Evolutionary conservation across 495 filamentous ascomycete species (phyloP).

Genomic region (Ascobolus immersus): DNA sequence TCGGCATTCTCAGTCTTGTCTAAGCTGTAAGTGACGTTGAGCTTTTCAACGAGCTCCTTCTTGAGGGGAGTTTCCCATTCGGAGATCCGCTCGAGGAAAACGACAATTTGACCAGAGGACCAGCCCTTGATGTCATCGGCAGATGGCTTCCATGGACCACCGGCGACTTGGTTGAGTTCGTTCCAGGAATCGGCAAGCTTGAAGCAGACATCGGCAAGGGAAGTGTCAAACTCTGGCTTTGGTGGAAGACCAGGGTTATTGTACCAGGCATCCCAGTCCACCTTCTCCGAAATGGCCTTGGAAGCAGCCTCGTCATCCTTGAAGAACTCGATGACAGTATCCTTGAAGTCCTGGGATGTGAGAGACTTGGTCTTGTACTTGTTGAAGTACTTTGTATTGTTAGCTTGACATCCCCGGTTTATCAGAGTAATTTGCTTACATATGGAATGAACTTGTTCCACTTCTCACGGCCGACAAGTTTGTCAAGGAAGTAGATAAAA

Average conservation of each 20-base stretch:
- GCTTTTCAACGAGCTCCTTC: constrained; percentile 31
- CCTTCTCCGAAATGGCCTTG: constrained; percentile 33
- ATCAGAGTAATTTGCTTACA: constrained; percentile 17
- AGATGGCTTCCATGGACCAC: constrained; percentile 25
- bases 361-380: constrained; percentile 55
- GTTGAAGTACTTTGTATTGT: constrained; percentile 41
- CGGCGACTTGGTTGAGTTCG: constrained; percentile 8
- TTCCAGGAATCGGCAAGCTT: constrained; percentile 53
- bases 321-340: constrained; percentile 68
- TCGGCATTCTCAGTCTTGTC: constrained; percentile 53
- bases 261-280: constrained; percentile 80
- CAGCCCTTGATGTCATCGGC: constrained; percentile 41
- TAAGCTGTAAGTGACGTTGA: constrained; percentile 50
- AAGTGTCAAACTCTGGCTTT: constrained; percentile 74
- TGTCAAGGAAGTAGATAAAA: constrained; percentile 65
- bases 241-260: constrained; percentile 64
- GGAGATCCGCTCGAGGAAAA: constrained; percentile 61
- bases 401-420: neutral
- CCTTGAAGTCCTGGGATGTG: constrained; percentile 79
- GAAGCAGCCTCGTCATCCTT: constrained; percentile 35
- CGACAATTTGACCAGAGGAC: constrained; percentile 64
- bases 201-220: constrained; percentile 66
- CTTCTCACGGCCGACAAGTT: constrained; percentile 54
- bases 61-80: constrained; percentile 34
- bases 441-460: constrained; percentile 88